phyloP scores from a whole-genome alignment of 108 stramenopile species.

The Nitzschia sp. region DNA sequence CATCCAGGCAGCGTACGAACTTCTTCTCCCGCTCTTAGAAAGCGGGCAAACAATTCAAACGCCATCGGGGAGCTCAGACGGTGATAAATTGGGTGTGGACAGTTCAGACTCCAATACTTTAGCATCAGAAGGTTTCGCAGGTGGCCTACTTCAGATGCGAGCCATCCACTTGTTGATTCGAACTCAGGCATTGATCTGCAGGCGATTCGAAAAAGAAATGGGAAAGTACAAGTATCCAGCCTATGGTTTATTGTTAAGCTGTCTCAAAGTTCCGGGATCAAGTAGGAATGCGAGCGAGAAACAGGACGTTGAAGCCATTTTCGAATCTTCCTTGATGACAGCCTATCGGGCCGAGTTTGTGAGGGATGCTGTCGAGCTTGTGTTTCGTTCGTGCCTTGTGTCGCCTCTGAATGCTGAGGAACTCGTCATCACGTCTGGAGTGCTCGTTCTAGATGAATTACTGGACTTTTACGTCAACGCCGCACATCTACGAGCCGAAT shows the following conservation, averaged over 20 bases:
- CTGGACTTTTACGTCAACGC: constrained; percentile 46
- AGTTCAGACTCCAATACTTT: background rate
- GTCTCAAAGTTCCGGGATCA: constrained; percentile 42
- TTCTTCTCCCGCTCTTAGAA: constrained; percentile 62
- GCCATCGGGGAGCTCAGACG: background rate
- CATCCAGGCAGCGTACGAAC: constrained; percentile 75
- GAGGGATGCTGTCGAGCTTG: constrained; percentile 40
- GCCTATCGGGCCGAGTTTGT: constrained; percentile 48
- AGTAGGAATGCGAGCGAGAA: constrained; percentile 5
- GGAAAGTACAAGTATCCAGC: constrained; percentile 76
- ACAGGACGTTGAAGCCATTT: constrained; percentile 13
- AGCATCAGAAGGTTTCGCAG: constrained; percentile 44
- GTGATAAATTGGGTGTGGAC: constrained; percentile 8
- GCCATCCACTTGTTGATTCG: constrained; percentile 56
- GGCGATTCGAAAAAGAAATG: constrained; percentile 63
- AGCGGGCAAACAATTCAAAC: constrained; percentile 47
- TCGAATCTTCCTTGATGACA: constrained; percentile 31
- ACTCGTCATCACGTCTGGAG: constrained; percentile 59
- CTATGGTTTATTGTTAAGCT: constrained; percentile 56
- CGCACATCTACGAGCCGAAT: constrained; percentile 2
- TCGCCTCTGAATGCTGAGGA: constrained; percentile 83
- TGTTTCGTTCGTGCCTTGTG: constrained; percentile 69
- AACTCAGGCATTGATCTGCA: constrained; percentile 73
- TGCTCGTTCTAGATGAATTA: constrained; percentile 45
- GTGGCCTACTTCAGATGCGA: constrained; percentile 49